Percentiles rank a stretch among this genome's conserved stretches.
These are phyloP conservation scores for Calonectria henricotiae DNA, from an alignment of 2,329 filamentous ascomycete species.

Conservation along the genomic window DNA sequence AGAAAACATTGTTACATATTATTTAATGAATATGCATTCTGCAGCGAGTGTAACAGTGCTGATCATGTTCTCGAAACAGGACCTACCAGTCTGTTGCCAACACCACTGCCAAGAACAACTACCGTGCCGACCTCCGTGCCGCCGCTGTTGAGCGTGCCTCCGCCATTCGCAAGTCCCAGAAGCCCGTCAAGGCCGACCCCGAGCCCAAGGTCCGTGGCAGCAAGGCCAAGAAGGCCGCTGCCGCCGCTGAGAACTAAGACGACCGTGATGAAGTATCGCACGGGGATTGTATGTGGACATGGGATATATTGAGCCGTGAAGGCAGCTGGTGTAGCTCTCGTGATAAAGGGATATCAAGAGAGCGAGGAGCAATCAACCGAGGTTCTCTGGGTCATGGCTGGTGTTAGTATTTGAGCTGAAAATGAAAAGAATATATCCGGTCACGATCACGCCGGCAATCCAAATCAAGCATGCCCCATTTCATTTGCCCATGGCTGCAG, in stretches of 20 bases:
- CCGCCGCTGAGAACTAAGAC: slow-evolving; percentile 60
- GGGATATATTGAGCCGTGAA: slow-evolving; percentile 44
- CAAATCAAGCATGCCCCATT: slow-evolving; percentile 31
- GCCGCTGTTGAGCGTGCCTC: slow-evolving; percentile 89
- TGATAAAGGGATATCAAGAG: slow-evolving; percentile 46
- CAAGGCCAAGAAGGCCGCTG: slow-evolving; percentile 80
- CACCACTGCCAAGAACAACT: slow-evolving; percentile 86
- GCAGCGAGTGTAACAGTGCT: slow-evolving; percentile 30
- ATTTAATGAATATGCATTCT: neutral
- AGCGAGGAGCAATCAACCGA: slow-evolving; percentile 49
- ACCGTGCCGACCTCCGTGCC: slow-evolving; percentile 85
- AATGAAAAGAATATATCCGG: slow-evolving; percentile 52
- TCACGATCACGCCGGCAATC: slow-evolving; percentile 46
- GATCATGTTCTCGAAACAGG: slow-evolving; percentile 65
- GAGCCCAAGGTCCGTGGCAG: slow-evolving; percentile 82
- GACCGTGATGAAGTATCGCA: slow-evolving; percentile 42
- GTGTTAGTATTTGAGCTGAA: slow-evolving; percentile 53
- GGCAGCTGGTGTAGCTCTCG: slow-evolving; percentile 46
- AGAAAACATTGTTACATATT: neutral
- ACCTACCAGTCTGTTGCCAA: slow-evolving; percentile 92
- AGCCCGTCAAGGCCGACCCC: slow-evolving; percentile 81
- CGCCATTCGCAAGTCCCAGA: slow-evolving; percentile 86
- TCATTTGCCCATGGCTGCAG: neutral
- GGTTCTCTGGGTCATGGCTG: slow-evolving; percentile 51
- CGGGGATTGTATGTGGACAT: slow-evolving; percentile 37